Percentiles rank a stretch among this genome's conserved stretches.
Conservation (phyloP, 345 rosid species). For the Aquilaria malaccensis region DNA sequence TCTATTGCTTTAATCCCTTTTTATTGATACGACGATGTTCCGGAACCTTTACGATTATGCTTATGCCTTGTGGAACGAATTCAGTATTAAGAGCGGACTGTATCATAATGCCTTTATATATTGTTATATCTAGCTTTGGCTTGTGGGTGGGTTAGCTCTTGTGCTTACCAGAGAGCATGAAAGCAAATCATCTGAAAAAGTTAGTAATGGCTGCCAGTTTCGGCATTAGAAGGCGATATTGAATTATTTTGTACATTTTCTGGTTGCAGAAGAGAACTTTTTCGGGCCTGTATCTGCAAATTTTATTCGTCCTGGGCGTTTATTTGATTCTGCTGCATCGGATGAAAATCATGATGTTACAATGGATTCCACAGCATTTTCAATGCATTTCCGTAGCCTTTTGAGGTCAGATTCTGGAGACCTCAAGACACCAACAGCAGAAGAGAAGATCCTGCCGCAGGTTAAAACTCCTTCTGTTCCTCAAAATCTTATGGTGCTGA, state of each 20-base stretch:
- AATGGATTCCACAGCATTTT: slow-evolving; percentile 92
- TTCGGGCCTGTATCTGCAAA: slow-evolving; percentile 86
- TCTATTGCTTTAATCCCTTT: too few relatives aligned
- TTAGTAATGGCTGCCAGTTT: too few relatives aligned
- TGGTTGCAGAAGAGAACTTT: slow-evolving; percentile 48
- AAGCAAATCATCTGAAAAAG: too few relatives aligned
- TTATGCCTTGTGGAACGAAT: too few relatives aligned
- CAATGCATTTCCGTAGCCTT: slow-evolving; percentile 86
- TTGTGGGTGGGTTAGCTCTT: too few relatives aligned
- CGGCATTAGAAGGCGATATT: not conserved
- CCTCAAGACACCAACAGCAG: slow-evolving; percentile 37
- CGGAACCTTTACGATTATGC: too few relatives aligned
- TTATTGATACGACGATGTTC: too few relatives aligned
- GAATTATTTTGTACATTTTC: slow-evolving; percentile 12
- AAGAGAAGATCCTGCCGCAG: slow-evolving; percentile 51
- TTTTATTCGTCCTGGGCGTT: slow-evolving; percentile 66
- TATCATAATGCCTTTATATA: too few relatives aligned
- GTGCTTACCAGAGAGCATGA: too few relatives aligned
- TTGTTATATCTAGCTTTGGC: too few relatives aligned
- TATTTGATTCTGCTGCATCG: slow-evolving; percentile 59
- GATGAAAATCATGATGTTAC: slow-evolving; percentile 74
- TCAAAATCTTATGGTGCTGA: slow-evolving; percentile 54
- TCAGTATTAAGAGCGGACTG: too few relatives aligned
- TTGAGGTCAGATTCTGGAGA: slow-evolving; percentile 61
- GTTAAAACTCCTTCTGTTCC: slow-evolving; percentile 32